Conservation (phyloP, 768 basidiomycete species). For the Amanita muscaria region DNA sequence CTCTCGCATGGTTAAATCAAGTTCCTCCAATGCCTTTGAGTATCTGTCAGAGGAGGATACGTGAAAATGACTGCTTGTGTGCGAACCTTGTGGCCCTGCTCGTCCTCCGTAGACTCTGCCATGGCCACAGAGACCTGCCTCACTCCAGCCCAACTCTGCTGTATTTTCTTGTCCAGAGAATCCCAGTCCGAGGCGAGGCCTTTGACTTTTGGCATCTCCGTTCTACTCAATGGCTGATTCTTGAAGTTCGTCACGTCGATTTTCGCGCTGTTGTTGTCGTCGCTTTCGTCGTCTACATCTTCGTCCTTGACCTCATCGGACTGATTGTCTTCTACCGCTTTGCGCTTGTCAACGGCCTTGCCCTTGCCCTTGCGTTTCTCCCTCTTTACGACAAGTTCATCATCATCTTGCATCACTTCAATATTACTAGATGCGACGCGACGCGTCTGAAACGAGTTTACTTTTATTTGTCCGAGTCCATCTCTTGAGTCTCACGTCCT, state of each 20-base stretch:
- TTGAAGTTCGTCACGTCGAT: constrained; percentile 56
- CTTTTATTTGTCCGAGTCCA: constrained; percentile 21
- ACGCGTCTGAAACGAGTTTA: constrained; percentile 24
- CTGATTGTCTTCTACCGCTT: constrained; percentile 16
- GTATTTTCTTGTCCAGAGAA: constrained; percentile 39
- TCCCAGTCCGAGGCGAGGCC: constrained; percentile 61
- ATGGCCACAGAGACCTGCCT: constrained; percentile 46
- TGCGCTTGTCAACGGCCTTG: constrained; percentile 19
- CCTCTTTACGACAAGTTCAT: constrained; percentile 20
- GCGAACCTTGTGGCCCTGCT: constrained; percentile 43
- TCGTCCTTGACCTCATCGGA: constrained; percentile 17
- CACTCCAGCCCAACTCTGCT: constrained; percentile 37
- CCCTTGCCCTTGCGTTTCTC: constrained; percentile 25
- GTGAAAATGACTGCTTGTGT: not conserved
- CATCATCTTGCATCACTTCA: constrained; percentile 23
- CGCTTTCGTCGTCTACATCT: constrained; percentile 22
- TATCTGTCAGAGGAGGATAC: not conserved
- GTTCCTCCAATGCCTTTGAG: constrained; percentile 41
- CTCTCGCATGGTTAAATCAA: constrained; percentile 62
- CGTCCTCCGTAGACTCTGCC: constrained; percentile 53
- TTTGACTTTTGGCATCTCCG: constrained; percentile 41
- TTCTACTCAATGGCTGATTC: constrained; percentile 56
- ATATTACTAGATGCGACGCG: constrained; percentile 53
- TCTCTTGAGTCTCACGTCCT: constrained; percentile 6
- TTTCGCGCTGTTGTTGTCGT: constrained; percentile 39